Base-by-base conservation (phyloP, 2,329 filamentous ascomycete species). In the Parasarocladium wereldwijsianum region DNA sequence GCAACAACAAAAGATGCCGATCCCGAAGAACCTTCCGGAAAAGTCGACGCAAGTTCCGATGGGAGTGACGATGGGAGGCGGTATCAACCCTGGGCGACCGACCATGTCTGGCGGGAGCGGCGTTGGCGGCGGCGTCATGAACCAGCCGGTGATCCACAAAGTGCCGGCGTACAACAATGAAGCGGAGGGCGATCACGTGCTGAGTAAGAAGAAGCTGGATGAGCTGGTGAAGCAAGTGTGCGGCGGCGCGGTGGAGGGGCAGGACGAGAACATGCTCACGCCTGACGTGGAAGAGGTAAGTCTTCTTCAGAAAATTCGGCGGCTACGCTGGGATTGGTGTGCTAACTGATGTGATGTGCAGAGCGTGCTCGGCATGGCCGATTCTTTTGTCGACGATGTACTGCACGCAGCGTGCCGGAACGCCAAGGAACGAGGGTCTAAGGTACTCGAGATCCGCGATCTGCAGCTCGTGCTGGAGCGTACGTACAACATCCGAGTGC, bases 141-240 rank as follows among this genome's bases (percentile, higher is more conserved):
- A 77, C 30, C 85, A 93, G 45, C 86, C 90, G 1, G 82, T 83
- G 3, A 69, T 96, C 36, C 62, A 76, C 32, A 86, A 85, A 46
- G 72, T 83, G 25, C 83, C 85, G 0, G 73, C 76, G 0, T 93
- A 83, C 51, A 81, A 83, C 33, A 75, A 94, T 34, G 87, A 96
- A 49, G 82, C 83, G 17, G 86, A 93, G 47, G 85, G 84, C 16
- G 85, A 94, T 44, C 77, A 86, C 24, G 80, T 98, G 1, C 63
- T 98, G n/a, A 92, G 80, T 58, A 94, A 94, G 70, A 92, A 93
- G 60, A 96, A 93, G 58, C 66, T 98, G 23, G 86, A 98, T 46
- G 87, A 94, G 50, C 66, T 98, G 21, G 86, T 96, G 7, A 74
- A 86, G 29, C 87, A 96, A 54, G 85, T 96, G 35, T 93, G 84